Evolutionary conservation across 768 basidiomycete species (phyloP).

Genomic region (Xanthoconium stramineum): DNA sequence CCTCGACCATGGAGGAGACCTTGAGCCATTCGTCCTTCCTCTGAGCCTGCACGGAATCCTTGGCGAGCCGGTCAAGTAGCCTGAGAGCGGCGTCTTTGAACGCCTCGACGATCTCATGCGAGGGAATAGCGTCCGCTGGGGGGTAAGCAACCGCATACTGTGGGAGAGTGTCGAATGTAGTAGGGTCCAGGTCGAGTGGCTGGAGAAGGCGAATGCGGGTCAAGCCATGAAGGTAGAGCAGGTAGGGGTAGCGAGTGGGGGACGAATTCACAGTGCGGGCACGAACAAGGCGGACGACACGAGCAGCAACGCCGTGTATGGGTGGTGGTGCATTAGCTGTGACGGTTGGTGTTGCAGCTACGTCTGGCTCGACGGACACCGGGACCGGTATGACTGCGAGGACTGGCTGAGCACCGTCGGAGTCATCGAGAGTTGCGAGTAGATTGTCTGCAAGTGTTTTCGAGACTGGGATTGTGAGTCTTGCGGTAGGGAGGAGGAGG

Average conservation of each 20-base stretch:
- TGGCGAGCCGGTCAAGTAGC: conserved; percentile 61
- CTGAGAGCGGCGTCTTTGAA: conserved; percentile 69
- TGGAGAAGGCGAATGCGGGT: conserved; percentile 57
- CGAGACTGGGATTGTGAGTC: conserved; percentile 65
- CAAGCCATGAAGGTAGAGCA: conserved; percentile 71
- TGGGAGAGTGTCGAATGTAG: conserved; percentile 32
- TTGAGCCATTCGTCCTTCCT: conserved; percentile 67
- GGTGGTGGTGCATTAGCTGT: conserved; percentile 29
- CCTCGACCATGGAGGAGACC: conserved; percentile 70
- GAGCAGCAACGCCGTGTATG: conserved; percentile 67
- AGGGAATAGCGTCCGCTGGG: conserved; percentile 39
- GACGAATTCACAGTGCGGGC: conserved; percentile 43
- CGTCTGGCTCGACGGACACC: conserved; percentile 23
- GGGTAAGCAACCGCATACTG: conserved; percentile 49
- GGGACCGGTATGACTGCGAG: conserved; percentile 63
- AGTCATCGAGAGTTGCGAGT: conserved; percentile 62
- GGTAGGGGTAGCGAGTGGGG: conserved; percentile 51
- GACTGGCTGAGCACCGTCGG: conserved; percentile 59
- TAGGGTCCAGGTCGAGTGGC: conserved; percentile 32
- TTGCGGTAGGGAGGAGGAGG: conserved; percentile 71
- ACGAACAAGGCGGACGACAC: conserved; percentile 65
- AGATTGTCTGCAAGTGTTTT: conserved; percentile 61
- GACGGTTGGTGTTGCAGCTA: background rate
- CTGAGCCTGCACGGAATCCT: conserved; percentile 40
- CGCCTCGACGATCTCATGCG: conserved; percentile 53